Base-by-base conservation (phyloP, 2,329 filamentous ascomycete species). In the Beauveria australis region DNA sequence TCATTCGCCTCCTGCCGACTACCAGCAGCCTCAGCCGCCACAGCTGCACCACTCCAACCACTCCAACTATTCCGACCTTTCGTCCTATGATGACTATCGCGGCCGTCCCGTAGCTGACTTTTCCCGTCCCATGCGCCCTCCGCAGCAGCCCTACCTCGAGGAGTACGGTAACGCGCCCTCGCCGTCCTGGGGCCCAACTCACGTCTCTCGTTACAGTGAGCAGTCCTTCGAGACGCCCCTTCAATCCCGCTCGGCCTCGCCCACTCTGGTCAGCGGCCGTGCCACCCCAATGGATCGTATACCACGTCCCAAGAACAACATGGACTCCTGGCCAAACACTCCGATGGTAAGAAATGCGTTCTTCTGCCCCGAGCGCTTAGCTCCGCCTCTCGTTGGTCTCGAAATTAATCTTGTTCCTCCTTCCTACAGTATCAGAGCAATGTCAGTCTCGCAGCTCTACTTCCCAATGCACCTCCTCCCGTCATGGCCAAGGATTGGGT, bases 391-490 rank as follows among this genome's bases (percentile, higher is more conserved):
- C 6, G 5, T 22, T 30, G 26, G 7, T 19, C 16, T 40, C 16
- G 3, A 41, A 63, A 37, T 64, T 62, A 28, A 63, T 49, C 19
- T 33, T 9, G 12, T 7, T 52, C 18, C 6, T 33, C 26, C 30
- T 41, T 14, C 16, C 14, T 64, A 61, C 65, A 78, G 75, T 72
- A 75, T 62, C 75, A 76, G 65, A 78, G 76, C 68, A 69, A 76
- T 53, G 69, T 75, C 53, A 78, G 74, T 61, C 69, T 78, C 41
- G 70, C 74, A 2, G 74, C 71, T 18, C 70, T 78, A 8, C 68
- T 78, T 4, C 74, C 72, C 19, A 66, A 67, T 47, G 66, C 66
- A 22, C 66, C 68, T 37, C 62, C 70, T 19, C 65, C 67, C 4
- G 66, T 70, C 56, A 65, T 72, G 59, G 64, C 66, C 62, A 67